Evolutionary conservation across 305 asterid species (phyloP).

Genomic region (Fraxinus greggii): DNA sequence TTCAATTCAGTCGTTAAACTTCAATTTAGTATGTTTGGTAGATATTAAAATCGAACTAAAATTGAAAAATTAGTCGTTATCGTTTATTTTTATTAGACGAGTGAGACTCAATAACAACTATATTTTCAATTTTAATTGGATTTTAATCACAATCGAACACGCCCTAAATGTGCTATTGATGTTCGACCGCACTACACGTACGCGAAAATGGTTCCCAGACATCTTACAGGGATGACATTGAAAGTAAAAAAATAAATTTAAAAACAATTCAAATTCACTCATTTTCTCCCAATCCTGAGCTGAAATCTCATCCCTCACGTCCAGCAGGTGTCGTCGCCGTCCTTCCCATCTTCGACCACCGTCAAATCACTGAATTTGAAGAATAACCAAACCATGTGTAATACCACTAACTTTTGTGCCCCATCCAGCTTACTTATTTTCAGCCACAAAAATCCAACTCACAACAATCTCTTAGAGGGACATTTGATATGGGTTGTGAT

Average conservation of each 20-base stretch:
- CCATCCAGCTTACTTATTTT: background rate
- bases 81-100: too few relatives aligned
- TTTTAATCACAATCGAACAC: too few relatives aligned
- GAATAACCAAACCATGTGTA: background rate
- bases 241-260: too few relatives aligned
- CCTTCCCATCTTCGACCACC: background rate
- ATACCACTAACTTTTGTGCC: background rate
- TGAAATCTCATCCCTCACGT: background rate
- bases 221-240: too few relatives aligned
- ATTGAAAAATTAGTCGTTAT: too few relatives aligned
- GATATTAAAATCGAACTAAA: too few relatives aligned
- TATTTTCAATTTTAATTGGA: too few relatives aligned
- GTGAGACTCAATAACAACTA: too few relatives aligned
- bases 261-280: too few relatives aligned
- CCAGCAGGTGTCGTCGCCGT: background rate
- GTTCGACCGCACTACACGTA: too few relatives aligned
- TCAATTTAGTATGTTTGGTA: background rate
- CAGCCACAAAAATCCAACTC: background rate
- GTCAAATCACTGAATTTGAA: background rate
- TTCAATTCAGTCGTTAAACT: background rate
- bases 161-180: too few relatives aligned
- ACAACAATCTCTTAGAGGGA: background rate
- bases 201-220: too few relatives aligned
- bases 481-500: background rate
- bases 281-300: background rate